phyloP scores from a whole-genome alignment of 257 asterid species.

The Coffea eugenioides region DNA sequence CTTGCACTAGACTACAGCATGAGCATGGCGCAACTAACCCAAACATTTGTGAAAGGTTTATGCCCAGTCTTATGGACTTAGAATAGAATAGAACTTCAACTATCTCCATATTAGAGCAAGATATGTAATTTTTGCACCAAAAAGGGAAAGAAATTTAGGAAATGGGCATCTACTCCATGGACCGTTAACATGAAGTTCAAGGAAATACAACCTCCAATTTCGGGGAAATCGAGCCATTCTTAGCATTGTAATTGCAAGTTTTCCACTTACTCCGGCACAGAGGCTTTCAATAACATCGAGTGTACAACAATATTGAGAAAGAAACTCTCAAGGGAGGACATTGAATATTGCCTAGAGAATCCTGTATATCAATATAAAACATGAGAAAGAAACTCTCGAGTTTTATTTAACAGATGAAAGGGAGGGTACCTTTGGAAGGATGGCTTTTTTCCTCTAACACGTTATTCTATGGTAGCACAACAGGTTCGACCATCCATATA shows the following conservation, averaged over 20 bases:
- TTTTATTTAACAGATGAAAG: background rate
- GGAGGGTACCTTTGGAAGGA: conserved; percentile 18
- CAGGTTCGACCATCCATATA: conserved; percentile 67
- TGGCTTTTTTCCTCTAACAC: conserved; percentile 1
- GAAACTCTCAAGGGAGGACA: no score
- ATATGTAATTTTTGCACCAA: background rate
- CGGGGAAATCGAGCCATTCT: background rate
- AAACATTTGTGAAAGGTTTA: no score
- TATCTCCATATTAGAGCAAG: background rate
- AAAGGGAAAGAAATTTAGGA: background rate
- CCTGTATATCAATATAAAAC: no score
- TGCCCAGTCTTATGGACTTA: background rate
- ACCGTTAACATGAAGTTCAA: background rate
- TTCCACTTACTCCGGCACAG: background rate
- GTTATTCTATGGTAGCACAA: conserved; percentile 34
- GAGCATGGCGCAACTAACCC: background rate
- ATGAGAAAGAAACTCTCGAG: background rate
- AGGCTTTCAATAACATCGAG: background rate
- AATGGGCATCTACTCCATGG: background rate
- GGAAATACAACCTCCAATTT: background rate
- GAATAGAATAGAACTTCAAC: background rate
- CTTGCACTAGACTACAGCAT: background rate
- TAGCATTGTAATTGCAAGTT: background rate
- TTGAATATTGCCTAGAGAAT: background rate
- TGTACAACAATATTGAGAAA: no score